Conservation (phyloP, 164 flowering plant genomes). For the Buxus sempervirens region DNA sequence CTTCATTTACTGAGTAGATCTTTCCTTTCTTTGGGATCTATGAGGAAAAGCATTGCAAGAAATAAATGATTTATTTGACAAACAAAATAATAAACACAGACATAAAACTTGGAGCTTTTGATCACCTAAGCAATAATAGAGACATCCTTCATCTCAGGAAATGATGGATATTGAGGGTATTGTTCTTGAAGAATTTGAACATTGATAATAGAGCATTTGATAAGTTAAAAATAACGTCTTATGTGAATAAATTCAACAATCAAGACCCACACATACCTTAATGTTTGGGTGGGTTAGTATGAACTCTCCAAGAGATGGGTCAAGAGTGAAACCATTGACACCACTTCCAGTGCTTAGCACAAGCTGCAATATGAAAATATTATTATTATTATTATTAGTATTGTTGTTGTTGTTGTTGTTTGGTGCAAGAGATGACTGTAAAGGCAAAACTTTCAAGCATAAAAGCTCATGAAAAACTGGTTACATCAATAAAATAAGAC, state of each 20-base stretch:
- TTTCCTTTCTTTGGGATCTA: conserved; percentile 97
- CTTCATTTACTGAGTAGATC: conserved; percentile 98
- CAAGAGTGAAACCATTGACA: conserved; percentile 94
- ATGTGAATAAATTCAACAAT: background rate
- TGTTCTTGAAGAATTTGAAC: background rate
- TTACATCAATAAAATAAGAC: background rate
- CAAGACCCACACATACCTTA: conserved; percentile 45
- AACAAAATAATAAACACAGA: background rate
- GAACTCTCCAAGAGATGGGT: conserved; percentile 98
- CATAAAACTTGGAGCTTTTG: too few relatives aligned
- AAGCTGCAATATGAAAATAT: conserved; percentile 48
- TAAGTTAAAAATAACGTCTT: background rate
- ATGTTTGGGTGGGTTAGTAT: conserved; percentile 95
- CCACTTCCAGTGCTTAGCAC: conserved; percentile 92
- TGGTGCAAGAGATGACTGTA: too few relatives aligned
- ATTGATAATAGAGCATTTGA: background rate
- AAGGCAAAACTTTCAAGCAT: background rate
- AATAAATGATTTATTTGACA: background rate
- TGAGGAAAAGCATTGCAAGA: conserved; percentile 1
- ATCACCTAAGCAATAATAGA: too few relatives aligned
- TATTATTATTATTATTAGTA: too few relatives aligned
- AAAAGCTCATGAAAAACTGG: conserved; percentile 1
- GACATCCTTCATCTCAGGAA: too few relatives aligned
- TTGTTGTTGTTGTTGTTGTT: too few relatives aligned
- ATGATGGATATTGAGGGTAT: too few relatives aligned